Evolutionary conservation across 257 asterid species (phyloP).

Genomic region (Mitragyna speciosa): DNA sequence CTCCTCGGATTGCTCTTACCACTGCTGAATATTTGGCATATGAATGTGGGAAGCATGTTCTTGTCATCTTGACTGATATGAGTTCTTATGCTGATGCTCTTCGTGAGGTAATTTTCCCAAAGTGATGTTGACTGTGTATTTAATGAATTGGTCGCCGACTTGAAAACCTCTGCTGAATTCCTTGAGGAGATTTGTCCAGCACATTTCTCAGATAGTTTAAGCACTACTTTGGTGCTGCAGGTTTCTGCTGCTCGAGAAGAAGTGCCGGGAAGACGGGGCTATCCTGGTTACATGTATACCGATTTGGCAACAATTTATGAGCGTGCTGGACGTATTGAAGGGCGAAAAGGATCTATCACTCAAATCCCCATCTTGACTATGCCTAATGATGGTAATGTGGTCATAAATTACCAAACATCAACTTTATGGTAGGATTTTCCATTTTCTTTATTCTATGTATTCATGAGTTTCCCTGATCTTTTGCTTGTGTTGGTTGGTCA

Average conservation of each 20-base stretch:
- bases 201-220: conserved; percentile 6
- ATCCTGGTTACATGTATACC: conserved; percentile 95
- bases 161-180: not conserved
- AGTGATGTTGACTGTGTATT: not conserved
- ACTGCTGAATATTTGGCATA: conserved; percentile 96
- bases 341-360: conserved; percentile 93
- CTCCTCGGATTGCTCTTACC: conserved; percentile 96
- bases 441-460: not conserved
- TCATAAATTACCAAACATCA: not conserved
- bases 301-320: conserved; percentile 97
- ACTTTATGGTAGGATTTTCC: not conserved
- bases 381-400: conserved; percentile 88
- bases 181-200: not conserved
- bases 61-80: conserved; percentile 98
- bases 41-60: conserved; percentile 97
- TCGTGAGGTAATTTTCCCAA: conserved; percentile 71
- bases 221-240: conserved; percentile 34
- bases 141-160: not conserved
- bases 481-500: conserved; percentile 37
- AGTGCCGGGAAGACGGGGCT: conserved; percentile 97
- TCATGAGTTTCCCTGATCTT: conserved; percentile 7
- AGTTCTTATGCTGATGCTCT: conserved; percentile 99
- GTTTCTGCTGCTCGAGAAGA: conserved; percentile 99
- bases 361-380: conserved; percentile 95
- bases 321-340: conserved; percentile 99